A percentile compares a stretch with the other conserved stretches of the same genome.
Conservation (phyloP, 2,329 filamentous ascomycete genomes). For the Scleromitrula shiraiana region DNA sequence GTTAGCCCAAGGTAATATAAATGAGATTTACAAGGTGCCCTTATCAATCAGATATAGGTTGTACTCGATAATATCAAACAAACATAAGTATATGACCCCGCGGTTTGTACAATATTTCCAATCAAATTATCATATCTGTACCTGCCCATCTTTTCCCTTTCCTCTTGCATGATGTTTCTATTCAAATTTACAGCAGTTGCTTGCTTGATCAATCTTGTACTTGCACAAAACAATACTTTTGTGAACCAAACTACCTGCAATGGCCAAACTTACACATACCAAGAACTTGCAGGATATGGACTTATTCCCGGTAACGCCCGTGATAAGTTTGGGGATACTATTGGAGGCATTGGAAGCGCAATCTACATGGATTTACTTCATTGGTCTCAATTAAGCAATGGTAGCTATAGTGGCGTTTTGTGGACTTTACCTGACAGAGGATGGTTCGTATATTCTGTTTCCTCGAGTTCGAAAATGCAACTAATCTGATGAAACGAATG, state of each 20-base stretch:
- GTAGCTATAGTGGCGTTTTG: constrained; percentile 49
- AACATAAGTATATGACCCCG: not conserved
- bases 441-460: constrained; percentile 39
- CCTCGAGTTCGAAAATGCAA: not conserved
- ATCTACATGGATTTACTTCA: constrained; percentile 52
- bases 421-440: constrained; percentile 61
- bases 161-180: constrained; percentile 12
- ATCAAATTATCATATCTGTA: no score
- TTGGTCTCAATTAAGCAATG: constrained; percentile 46
- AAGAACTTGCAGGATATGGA: constrained; percentile 60
- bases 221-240: constrained; percentile 1
- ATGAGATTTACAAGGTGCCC: no score
- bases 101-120: not conserved
- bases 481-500: not conserved
- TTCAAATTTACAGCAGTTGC: constrained; percentile 2
- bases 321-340: constrained; percentile 62
- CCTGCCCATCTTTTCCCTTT: not conserved
- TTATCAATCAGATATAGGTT: no score
- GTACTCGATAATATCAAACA: no score
- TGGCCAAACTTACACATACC: constrained; percentile 55
- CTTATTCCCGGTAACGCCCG: constrained; percentile 46
- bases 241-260: constrained; percentile 31
- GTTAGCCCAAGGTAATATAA: no score
- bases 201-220: constrained; percentile 7
- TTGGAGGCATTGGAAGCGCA: constrained; percentile 58